These are phyloP conservation scores for Scheffersomyces quercinus DNA, from an alignment of 1,139 yeast species.

Conservation along the genomic window DNA sequence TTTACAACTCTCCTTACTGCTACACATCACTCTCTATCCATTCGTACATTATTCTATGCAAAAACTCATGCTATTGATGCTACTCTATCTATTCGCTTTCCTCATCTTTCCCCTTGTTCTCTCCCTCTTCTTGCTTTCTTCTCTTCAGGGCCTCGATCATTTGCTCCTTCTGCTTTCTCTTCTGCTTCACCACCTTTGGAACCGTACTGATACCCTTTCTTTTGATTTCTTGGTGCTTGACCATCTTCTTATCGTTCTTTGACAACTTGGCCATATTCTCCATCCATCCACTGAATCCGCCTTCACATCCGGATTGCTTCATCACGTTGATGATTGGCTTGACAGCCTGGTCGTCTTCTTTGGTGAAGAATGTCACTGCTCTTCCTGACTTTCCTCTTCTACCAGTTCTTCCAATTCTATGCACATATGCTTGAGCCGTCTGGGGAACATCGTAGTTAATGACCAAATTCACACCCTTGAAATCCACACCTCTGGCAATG, in stretches of 20 bases:
- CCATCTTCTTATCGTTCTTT: constrained; percentile 61
- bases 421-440: constrained; percentile 92
- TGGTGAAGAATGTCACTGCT: constrained; percentile 91
- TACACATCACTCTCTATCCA: neutral
- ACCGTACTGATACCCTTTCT: constrained; percentile 85
- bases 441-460: constrained; percentile 97
- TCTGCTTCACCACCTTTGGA: constrained; percentile 66
- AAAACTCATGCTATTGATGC: neutral
- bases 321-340: constrained; percentile 90
- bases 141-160: constrained; percentile 82
- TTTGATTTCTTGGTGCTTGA: constrained; percentile 61
- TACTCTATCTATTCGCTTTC: neutral
- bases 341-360: constrained; percentile 75
- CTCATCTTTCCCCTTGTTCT: neutral
- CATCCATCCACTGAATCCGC: constrained; percentile 79
- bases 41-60: neutral
- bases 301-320: constrained; percentile 84
- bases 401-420: constrained; percentile 98
- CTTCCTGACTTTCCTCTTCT: constrained; percentile 87
- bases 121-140: constrained; percentile 38
- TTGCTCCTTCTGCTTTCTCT: constrained; percentile 61
- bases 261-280: constrained; percentile 67
- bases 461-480: constrained; percentile 91
- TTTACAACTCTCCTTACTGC: neutral
- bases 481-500: constrained; percentile 94